These are phyloP conservation scores for Phytophthora litchii DNA, from an alignment of 352 stramenopile genomes.

Conservation along the genomic window DNA sequence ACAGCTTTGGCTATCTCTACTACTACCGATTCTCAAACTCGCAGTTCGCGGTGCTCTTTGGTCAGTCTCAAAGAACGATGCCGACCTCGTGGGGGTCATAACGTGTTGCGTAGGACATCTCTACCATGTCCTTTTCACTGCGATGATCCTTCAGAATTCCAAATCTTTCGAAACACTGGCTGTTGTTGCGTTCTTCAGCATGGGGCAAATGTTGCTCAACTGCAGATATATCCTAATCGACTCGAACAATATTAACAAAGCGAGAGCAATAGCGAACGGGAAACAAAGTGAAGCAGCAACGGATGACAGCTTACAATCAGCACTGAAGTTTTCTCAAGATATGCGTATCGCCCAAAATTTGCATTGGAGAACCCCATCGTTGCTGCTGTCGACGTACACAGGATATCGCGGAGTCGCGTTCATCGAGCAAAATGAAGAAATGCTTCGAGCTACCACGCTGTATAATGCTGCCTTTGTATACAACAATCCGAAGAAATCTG, in stretches of 20 bases:
- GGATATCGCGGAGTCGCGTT: slow-evolving; percentile 24
- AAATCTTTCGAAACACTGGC: slow-evolving; percentile 40
- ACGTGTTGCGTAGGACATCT: slow-evolving; percentile 38
- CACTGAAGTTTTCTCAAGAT: slow-evolving; percentile 18
- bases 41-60: slow-evolving; percentile 30
- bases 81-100: slow-evolving; percentile 39
- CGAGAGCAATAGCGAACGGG: slow-evolving; percentile 2
- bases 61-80: slow-evolving; percentile 26
- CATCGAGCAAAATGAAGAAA: slow-evolving; percentile 21
- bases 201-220: slow-evolving; percentile 40
- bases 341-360: slow-evolving; percentile 26
- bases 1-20: slow-evolving; percentile 40
- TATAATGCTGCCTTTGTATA: slow-evolving; percentile 17
- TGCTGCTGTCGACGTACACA: slow-evolving; percentile 36
- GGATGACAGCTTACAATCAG: background rate
- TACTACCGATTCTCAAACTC: slow-evolving; percentile 47
- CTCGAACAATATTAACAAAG: slow-evolving; percentile 5
- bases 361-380: slow-evolving; percentile 20
- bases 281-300: background rate
- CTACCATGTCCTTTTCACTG: slow-evolving; percentile 54
- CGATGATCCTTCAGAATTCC: slow-evolving; percentile 45
- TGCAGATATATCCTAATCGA: slow-evolving; percentile 23
- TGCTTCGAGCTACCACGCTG: slow-evolving; percentile 9
- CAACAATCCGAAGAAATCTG: slow-evolving; percentile 8
- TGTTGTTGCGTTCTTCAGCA: slow-evolving; percentile 34